phyloP scores from a whole-genome alignment of 768 basidiomycete species.

The Hydnomerulius pinastri region DNA sequence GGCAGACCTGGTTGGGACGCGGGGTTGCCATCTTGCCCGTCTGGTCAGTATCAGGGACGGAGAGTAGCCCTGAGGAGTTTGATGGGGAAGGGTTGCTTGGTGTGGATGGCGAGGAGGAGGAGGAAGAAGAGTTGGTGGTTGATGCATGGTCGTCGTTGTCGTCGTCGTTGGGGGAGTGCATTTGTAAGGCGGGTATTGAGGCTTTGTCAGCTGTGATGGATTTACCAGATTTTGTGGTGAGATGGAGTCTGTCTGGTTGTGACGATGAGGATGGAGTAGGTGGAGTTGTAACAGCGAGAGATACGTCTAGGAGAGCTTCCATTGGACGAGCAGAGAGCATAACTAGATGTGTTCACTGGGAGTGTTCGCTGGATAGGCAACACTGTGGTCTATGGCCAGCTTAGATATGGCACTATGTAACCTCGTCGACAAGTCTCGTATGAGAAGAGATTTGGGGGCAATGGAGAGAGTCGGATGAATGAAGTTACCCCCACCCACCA shows the following conservation, averaged over 20 bases:
- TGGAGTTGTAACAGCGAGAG: background rate
- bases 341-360: too few species aligned
- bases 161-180: background rate
- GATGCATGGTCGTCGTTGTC: background rate
- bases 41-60: conserved; percentile 8
- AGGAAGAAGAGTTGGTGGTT: background rate
- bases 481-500: background rate
- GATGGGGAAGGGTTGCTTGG: background rate
- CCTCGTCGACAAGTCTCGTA: too few species aligned
- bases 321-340: conserved; percentile 44
- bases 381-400: too few species aligned
- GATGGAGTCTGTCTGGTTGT: background rate
- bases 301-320: conserved; percentile 25
- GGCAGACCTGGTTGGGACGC: background rate
- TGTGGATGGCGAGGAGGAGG: background rate
- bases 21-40: conserved; percentile 5
- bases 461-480: background rate
- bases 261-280: background rate
- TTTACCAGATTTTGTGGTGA: background rate
- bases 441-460: too few species aligned
- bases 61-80: background rate
- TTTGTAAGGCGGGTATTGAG: background rate
- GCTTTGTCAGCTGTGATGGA: background rate
- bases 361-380: too few species aligned
- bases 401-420: too few species aligned